A percentile compares a stretch with the other conserved stretches of the same genome.
Evolutionary conservation across 345 rosid genomes (phyloP).

Genomic region (Boechera stricta): DNA sequence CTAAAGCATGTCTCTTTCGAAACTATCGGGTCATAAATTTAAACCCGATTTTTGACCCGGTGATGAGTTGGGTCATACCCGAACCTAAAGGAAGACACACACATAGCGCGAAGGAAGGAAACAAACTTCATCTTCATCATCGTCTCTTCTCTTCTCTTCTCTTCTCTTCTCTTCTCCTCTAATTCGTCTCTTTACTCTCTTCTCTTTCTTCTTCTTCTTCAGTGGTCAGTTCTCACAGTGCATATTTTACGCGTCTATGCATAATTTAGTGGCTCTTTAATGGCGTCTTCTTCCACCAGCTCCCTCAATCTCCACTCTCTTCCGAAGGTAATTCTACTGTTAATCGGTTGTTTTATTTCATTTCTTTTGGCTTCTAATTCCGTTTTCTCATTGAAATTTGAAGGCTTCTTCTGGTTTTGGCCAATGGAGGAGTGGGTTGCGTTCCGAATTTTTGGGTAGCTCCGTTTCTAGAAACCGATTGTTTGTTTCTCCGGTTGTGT

Average conservation of each 20-base stretch:
- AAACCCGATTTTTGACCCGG: constrained; percentile 29
- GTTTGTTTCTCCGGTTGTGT: constrained; percentile 36
- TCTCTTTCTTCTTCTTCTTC: constrained; percentile 14
- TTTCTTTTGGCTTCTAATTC: neutral
- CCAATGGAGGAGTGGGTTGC: constrained; percentile 40
- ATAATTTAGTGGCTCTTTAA: constrained; percentile 43
- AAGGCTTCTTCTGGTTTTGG: constrained; percentile 49
- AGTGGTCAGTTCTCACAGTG: constrained; percentile 21
- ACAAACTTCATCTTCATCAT: constrained; percentile 39
- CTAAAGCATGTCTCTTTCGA: constrained; percentile 6
- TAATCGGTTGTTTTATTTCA: neutral
- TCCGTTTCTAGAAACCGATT: constrained; percentile 37
- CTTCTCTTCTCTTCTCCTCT: constrained; percentile 14
- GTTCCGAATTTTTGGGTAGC: constrained; percentile 27
- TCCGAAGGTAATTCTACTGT: constrained; percentile 51
- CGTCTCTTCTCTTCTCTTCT: constrained; percentile 18
- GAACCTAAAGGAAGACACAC: constrained; percentile 27
- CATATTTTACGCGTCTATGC: constrained; percentile 42
- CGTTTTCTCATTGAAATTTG: neutral
- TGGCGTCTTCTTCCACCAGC: constrained; percentile 63
- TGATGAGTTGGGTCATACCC: constrained; percentile 22
- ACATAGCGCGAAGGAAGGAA: constrained; percentile 36
- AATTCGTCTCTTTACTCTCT: constrained; percentile 29
- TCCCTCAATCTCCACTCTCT: constrained; percentile 54
- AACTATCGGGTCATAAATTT: constrained; percentile 20